A percentile compares a stretch with the other conserved stretches of the same genome.
Evolutionary conservation across 2,329 filamentous ascomycete genomes (phyloP).

Genomic region (Pestalotiopsis fici): DNA sequence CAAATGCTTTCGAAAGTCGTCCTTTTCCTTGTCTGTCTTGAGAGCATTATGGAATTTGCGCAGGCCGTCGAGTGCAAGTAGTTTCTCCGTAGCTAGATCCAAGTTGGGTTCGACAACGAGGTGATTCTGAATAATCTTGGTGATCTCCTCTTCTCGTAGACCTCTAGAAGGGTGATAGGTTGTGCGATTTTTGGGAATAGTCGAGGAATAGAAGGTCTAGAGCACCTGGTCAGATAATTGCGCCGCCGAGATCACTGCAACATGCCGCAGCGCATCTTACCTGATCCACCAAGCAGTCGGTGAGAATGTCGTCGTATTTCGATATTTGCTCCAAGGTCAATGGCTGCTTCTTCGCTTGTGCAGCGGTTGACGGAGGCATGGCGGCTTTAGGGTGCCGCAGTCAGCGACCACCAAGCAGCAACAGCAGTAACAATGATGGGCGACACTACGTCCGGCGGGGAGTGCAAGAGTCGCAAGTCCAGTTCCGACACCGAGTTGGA

Average conservation of each 20-base stretch:
- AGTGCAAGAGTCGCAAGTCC: neutral
- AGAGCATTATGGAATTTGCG: conserved; percentile 70
- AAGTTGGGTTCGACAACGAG: conserved; percentile 76
- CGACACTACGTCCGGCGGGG: neutral
- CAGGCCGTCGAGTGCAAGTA: conserved; percentile 74
- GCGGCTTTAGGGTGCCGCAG: conserved; percentile 7
- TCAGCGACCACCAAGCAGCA: neutral
- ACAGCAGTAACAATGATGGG: neutral
- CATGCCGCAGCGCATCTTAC: conserved; percentile 54
- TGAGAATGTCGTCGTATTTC: conserved; percentile 93
- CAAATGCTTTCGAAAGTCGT: conserved; percentile 83
- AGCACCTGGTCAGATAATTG: conserved; percentile 16
- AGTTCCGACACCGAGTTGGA: neutral
- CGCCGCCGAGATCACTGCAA: neutral
- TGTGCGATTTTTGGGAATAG: conserved; percentile 88
- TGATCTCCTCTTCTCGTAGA: conserved; percentile 65
- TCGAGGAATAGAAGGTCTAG: conserved; percentile 94
- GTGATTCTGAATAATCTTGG: conserved; percentile 61
- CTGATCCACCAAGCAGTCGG: conserved; percentile 92
- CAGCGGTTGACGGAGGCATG: conserved; percentile 37
- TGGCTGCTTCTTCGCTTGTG: conserved; percentile 61
- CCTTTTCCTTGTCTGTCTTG: conserved; percentile 75
- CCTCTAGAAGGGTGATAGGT: conserved; percentile 85
- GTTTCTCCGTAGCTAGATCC: conserved; percentile 67
- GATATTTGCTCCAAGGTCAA: conserved; percentile 86